These are phyloP conservation scores for Exophiala spinifera DNA, from an alignment of 2,329 filamentous ascomycete genomes.

Conservation along the genomic window DNA sequence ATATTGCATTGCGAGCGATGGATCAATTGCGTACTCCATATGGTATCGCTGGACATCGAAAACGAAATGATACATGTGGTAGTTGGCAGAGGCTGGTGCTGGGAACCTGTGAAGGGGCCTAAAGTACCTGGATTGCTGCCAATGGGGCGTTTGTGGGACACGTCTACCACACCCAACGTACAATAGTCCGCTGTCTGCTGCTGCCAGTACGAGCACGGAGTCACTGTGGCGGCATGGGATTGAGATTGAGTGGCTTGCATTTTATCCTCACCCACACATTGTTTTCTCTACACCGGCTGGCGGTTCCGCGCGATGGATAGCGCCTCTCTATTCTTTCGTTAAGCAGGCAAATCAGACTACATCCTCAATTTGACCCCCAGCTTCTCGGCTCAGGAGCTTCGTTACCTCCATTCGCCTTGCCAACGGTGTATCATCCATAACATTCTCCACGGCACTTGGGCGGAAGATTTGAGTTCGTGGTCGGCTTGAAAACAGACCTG, in stretches of 20 bases:
- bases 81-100: not conserved
- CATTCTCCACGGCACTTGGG: not conserved
- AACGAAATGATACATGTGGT: too few species aligned
- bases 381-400: not conserved
- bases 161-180: not conserved
- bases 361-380: not conserved
- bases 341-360: not conserved
- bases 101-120: not conserved
- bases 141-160: not conserved
- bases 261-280: too few species aligned
- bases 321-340: not conserved
- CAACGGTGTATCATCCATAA: not conserved
- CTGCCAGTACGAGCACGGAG: too few species aligned
- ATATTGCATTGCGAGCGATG: conserved; percentile 4
- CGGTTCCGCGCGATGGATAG: too few species aligned
- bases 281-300: too few species aligned
- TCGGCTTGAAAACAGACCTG: too few species aligned
- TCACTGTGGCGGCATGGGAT: too few species aligned
- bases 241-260: too few species aligned
- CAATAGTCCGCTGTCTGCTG: too few species aligned
- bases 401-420: not conserved
- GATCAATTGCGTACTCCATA: too few species aligned
- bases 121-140: not conserved
- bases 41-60: too few species aligned
- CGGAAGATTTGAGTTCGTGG: too few species aligned